Percentiles rank a stretch among this genome's conserved stretches.
phyloP scores from a whole-genome alignment of 2,329 filamentous ascomycete genomes.

The Macroventuria anomochaeta region DNA sequence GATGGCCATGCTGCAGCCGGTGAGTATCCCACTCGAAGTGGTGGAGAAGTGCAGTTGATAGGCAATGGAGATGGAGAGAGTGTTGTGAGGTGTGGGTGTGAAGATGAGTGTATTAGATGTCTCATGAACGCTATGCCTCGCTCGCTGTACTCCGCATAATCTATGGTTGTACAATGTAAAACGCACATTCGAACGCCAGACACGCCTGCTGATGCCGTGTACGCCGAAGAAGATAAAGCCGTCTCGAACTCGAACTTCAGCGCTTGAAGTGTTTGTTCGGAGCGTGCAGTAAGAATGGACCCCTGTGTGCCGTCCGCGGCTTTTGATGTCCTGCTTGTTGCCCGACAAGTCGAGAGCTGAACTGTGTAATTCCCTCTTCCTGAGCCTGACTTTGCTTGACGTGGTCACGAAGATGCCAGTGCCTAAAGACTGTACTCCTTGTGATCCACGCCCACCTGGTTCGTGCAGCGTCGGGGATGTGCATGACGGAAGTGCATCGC shows the following conservation, averaged over 20 bases:
- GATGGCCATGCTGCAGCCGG: too few relatives aligned
- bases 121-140: slow-evolving; percentile 8
- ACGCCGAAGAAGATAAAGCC: slow-evolving; percentile 5
- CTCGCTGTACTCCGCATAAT: slow-evolving; percentile 2
- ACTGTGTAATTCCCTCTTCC: neutral
- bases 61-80: neutral
- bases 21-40: too few relatives aligned
- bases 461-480: neutral
- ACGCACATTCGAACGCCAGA: slow-evolving; percentile 8
- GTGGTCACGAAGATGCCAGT: neutral
- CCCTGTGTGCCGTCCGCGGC: slow-evolving; percentile 4
- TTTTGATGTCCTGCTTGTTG: slow-evolving; percentile 4
- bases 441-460: too few relatives aligned
- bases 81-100: too few relatives aligned
- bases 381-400: neutral
- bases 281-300: slow-evolving; percentile 10
- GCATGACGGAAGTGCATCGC: neutral
- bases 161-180: slow-evolving; percentile 13
- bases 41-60: too few relatives aligned
- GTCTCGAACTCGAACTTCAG: slow-evolving; percentile 33
- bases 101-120: neutral
- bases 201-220: slow-evolving; percentile 10
- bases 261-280: slow-evolving; percentile 37
- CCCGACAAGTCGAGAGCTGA: neutral
- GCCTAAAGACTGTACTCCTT: neutral